A percentile compares a stretch with the other conserved stretches of the same genome.
phyloP scores from a whole-genome alignment of 257 asterid genomes.

The Gentiana dahurica region DNA sequence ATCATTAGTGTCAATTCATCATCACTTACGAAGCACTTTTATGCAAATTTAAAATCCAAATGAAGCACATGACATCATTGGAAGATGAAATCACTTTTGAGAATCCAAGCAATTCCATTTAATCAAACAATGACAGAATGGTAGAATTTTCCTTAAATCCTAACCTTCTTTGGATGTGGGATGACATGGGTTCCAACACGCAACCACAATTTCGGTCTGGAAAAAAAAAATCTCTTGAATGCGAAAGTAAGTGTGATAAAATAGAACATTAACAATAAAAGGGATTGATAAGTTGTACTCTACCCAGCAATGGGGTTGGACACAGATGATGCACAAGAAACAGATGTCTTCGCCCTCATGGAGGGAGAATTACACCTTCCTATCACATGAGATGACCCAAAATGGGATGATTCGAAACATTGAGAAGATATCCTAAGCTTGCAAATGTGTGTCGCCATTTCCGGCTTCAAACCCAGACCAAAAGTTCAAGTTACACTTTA shows the following conservation, averaged over 20 bases:
- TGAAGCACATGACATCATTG: too few species aligned
- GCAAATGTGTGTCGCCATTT: slow-evolving; percentile 46
- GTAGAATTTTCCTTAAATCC: too few species aligned
- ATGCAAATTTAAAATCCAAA: too few species aligned
- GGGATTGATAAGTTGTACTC: background rate
- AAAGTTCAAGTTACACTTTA: too few species aligned
- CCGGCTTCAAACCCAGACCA: background rate
- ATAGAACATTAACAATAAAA: background rate
- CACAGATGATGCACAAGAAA: slow-evolving; percentile 21
- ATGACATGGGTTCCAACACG: slow-evolving; percentile 57
- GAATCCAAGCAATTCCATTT: too few species aligned
- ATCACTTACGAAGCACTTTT: too few species aligned
- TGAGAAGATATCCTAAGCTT: slow-evolving; percentile 15
- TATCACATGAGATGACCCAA: background rate
- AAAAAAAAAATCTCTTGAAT: slow-evolving; percentile 8
- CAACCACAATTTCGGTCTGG: slow-evolving; percentile 45
- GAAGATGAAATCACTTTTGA: too few species aligned
- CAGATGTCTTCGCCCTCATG: slow-evolving; percentile 14
- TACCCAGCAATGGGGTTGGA: slow-evolving; percentile 28
- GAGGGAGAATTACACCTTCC: background rate
- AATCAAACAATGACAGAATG: too few species aligned
- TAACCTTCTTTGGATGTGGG: slow-evolving; percentile 86
- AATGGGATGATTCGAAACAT: background rate
- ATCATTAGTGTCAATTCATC: background rate
- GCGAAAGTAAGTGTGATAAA: background rate